These are phyloP conservation scores for Penicillium crystallinum DNA, from an alignment of 495 filamentous ascomycete genomes.

Conservation along the genomic window DNA sequence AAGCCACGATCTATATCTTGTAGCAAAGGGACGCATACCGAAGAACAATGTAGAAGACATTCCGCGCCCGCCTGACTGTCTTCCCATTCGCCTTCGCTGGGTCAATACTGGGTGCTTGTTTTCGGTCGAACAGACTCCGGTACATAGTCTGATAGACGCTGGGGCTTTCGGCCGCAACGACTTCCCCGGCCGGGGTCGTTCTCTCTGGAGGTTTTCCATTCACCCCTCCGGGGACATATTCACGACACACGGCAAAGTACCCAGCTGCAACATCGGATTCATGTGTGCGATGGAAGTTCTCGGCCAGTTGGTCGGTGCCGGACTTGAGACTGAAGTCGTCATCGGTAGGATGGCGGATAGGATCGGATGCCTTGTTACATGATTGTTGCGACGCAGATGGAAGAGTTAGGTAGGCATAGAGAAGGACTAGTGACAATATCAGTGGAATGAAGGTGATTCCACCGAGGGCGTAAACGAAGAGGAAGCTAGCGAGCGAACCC, in stretches of 20 bases:
- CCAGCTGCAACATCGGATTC: constrained; percentile 85
- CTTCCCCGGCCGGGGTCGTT: constrained; percentile 70
- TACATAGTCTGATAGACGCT: constrained; percentile 99
- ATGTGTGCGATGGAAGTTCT: constrained; percentile 52
- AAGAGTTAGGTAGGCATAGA: constrained; percentile 66
- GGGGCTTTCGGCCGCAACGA: constrained; percentile 67
- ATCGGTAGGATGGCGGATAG: constrained; percentile 33
- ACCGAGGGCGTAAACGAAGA: constrained; percentile 78
- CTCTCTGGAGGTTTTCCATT: constrained; percentile 89
- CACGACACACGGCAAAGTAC: constrained; percentile 91
- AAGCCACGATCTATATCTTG: neutral
- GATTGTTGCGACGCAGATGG: constrained; percentile 44
- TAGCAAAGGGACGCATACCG: constrained; percentile 48
- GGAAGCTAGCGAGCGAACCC: constrained; percentile 64
- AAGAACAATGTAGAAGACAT: constrained; percentile 91
- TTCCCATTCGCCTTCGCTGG: constrained; percentile 48
- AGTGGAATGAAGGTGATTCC: constrained; percentile 88
- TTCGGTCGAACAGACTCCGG: constrained; percentile 88
- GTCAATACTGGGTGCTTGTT: constrained; percentile 50
- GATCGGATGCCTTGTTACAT: constrained; percentile 32
- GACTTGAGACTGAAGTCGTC: constrained; percentile 48
- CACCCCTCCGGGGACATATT: constrained; percentile 84
- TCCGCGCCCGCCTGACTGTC: constrained; percentile 66
- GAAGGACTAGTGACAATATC: constrained; percentile 54
- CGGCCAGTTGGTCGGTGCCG: constrained; percentile 45